phyloP scores from a whole-genome alignment of 176 grass and related monocot species.

The Guadua angustifolia region DNA sequence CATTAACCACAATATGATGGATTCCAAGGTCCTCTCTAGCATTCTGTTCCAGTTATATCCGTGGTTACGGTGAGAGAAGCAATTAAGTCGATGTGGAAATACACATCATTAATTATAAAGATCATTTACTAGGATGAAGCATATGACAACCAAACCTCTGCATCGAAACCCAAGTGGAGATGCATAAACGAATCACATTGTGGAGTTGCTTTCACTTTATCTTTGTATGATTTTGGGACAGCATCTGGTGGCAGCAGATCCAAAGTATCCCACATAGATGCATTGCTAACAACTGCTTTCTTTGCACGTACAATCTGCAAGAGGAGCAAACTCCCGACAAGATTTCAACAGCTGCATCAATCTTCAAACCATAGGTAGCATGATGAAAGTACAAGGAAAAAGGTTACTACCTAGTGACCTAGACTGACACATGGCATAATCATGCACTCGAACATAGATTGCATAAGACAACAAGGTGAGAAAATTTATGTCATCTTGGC shows the following conservation, averaged over 20 bases:
- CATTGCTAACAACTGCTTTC: slow-evolving; percentile 91
- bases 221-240: slow-evolving; percentile 71
- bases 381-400: slow-evolving; percentile 31
- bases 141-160: slow-evolving; percentile 52
- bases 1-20: slow-evolving; percentile 91
- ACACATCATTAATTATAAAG: neutral
- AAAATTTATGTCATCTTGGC: slow-evolving; percentile 13
- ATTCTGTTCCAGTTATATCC: slow-evolving; percentile 51
- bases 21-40: slow-evolving; percentile 82
- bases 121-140: slow-evolving; percentile 17
- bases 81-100: neutral
- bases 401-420: slow-evolving; percentile 36
- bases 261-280: slow-evolving; percentile 96
- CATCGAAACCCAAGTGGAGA: slow-evolving; percentile 90
- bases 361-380: slow-evolving; percentile 36
- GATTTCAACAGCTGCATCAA: slow-evolving; percentile 41
- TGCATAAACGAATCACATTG: slow-evolving; percentile 98
- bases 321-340: slow-evolving; percentile 32
- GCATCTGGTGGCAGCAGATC: slow-evolving; percentile 68
- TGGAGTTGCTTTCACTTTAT: slow-evolving; percentile 77
- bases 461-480: slow-evolving; percentile 2
- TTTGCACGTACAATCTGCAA: slow-evolving; percentile 84
- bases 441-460: slow-evolving; percentile 36
- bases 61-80: slow-evolving; percentile 9
- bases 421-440: slow-evolving; percentile 33